Evolutionary conservation across 108 stramenopile species (phyloP).

Genomic region (Fragilaria radians): DNA sequence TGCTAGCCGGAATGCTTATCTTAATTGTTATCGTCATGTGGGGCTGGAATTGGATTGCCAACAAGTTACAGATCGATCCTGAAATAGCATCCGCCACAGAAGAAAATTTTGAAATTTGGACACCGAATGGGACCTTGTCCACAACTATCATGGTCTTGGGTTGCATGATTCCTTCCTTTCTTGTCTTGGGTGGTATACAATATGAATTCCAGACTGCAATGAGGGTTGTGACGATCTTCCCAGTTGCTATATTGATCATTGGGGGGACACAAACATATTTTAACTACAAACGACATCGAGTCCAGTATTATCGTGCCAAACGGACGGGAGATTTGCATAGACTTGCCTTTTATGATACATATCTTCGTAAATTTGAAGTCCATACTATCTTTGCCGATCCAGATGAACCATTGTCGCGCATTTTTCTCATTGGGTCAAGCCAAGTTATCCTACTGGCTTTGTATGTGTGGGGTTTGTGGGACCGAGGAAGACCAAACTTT

Average conservation of each 20-base stretch:
- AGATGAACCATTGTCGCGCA: background rate
- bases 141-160: background rate
- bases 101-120: background rate
- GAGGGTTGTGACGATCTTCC: background rate
- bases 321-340: background rate
- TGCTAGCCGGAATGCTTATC: background rate
- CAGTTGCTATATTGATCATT: background rate
- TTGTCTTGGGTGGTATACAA: constrained; percentile 5
- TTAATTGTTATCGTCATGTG: background rate
- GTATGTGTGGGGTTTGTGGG: background rate
- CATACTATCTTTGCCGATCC: background rate
- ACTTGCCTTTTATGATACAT: background rate
- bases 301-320: background rate
- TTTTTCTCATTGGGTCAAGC: background rate
- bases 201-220: background rate
- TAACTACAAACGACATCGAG: background rate
- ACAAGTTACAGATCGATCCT: background rate
- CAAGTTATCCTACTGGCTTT: background rate
- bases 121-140: background rate
- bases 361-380: background rate
- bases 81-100: background rate
- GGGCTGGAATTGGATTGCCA: background rate
- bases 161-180: constrained; percentile 1
- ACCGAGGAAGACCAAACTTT: constrained; percentile 6
- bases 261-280: background rate